phyloP scores from a whole-genome alignment of 2,329 filamentous ascomycete species.

The Verticillium dahliae region DNA sequence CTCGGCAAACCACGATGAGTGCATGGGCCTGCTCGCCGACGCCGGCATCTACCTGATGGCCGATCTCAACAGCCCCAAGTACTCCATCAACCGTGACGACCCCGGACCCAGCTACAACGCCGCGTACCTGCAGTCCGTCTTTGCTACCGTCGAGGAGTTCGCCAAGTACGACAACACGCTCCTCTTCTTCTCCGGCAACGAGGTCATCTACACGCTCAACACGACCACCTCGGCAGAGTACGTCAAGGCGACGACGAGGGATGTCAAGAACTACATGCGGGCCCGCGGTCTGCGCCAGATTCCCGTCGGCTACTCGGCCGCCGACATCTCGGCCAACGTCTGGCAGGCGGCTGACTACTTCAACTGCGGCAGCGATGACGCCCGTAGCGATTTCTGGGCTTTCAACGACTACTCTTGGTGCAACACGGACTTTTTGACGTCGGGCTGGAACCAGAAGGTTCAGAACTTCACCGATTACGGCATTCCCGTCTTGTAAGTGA shows the following conservation, averaged over 20 bases:
- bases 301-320: constrained; percentile 69
- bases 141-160: constrained; percentile 83
- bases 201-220: constrained; percentile 65
- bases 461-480: constrained; percentile 82
- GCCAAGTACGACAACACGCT: constrained; percentile 78
- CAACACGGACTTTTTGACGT: constrained; percentile 59
- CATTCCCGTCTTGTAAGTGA: constrained; percentile 67
- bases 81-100: constrained; percentile 74
- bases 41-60: constrained; percentile 89
- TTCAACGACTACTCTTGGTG: constrained; percentile 92
- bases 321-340: constrained; percentile 80
- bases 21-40: constrained; percentile 74
- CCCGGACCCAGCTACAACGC: constrained; percentile 77
- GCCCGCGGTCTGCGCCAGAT: constrained; percentile 55
- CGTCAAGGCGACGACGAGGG: constrained; percentile 73
- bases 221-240: constrained; percentile 64
- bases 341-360: constrained; percentile 84
- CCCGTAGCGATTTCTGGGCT: constrained; percentile 81
- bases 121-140: constrained; percentile 75
- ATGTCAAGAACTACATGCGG: constrained; percentile 66
- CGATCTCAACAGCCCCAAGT: constrained; percentile 83
- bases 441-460: constrained; percentile 86
- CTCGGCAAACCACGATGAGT: constrained; percentile 66
- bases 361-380: constrained; percentile 83
- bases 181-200: constrained; percentile 78